A percentile compares a stretch with the other conserved stretches of the same genome.
phyloP scores from a whole-genome alignment of 2,329 filamentous ascomycete genomes.

The Stagonosporopsis chrysanthemi region DNA sequence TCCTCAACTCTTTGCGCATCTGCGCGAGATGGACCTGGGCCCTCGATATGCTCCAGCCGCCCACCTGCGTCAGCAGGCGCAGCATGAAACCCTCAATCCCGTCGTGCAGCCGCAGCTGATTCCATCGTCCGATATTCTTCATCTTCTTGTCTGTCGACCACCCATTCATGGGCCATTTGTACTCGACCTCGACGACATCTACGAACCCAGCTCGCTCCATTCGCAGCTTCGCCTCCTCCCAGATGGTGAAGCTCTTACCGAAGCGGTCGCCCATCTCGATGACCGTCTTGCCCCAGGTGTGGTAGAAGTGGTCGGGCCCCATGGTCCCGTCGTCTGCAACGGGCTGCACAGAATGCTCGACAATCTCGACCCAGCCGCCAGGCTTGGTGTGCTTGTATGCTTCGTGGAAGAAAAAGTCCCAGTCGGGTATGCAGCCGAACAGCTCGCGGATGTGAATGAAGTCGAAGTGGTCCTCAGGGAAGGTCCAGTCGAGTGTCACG shows the following conservation, averaged over 20 bases:
- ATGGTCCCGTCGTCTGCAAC: conserved; percentile 53
- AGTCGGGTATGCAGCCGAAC: conserved; percentile 56
- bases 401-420: conserved; percentile 53
- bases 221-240: conserved; percentile 43
- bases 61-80: conserved; percentile 46
- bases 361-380: conserved; percentile 54
- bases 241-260: conserved; percentile 49
- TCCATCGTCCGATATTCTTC: conserved; percentile 50
- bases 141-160: conserved; percentile 42
- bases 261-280: conserved; percentile 48
- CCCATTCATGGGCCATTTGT: conserved; percentile 49
- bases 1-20: conserved; percentile 46
- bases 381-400: conserved; percentile 49
- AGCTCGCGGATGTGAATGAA: conserved; percentile 57
- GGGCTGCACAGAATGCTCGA: conserved; percentile 53
- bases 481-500: conserved; percentile 53
- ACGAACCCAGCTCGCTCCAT: conserved; percentile 46
- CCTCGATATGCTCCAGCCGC: conserved; percentile 44
- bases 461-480: conserved; percentile 49
- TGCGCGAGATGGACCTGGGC: conserved; percentile 49
- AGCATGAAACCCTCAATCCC: conserved; percentile 51
- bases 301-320: conserved; percentile 47
- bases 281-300: conserved; percentile 45
- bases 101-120: conserved; percentile 46
- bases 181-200: conserved; percentile 41